phyloP scores from a whole-genome alignment of 2,329 filamentous ascomycete species.

The Cladosporium colombiae region DNA sequence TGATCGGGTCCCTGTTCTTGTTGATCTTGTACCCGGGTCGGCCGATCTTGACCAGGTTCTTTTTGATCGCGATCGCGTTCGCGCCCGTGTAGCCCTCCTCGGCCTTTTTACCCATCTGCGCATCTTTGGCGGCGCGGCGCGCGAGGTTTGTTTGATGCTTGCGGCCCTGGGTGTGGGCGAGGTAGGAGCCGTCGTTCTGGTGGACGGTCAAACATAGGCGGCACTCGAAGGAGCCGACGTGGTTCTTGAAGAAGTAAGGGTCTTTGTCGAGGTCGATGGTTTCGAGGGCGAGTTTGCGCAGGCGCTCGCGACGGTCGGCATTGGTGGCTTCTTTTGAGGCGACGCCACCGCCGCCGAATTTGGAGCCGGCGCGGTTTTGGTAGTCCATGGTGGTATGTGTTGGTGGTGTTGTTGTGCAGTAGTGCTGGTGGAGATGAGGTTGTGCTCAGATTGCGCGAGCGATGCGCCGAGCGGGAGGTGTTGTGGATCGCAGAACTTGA shows the following conservation, averaged over 20 bases:
- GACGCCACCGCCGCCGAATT: slow-evolving; percentile 96
- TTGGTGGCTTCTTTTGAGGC: slow-evolving; percentile 92
- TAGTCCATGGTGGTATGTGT: slow-evolving; percentile 31
- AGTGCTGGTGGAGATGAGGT: background rate
- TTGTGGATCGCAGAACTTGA: background rate
- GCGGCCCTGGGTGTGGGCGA: slow-evolving; percentile 95
- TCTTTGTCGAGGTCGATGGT: slow-evolving; percentile 99
- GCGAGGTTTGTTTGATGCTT: slow-evolving; percentile 99
- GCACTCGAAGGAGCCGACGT: slow-evolving; percentile 97
- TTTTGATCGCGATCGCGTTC: slow-evolving; percentile 68
- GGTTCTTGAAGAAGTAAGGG: slow-evolving; percentile 99
- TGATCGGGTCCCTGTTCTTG: slow-evolving; percentile 87
- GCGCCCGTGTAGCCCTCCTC: slow-evolving; percentile 68
- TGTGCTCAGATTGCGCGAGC: background rate
- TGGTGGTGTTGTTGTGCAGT: background rate
- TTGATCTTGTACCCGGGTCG: slow-evolving; percentile 97
- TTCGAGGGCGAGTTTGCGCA: slow-evolving; percentile 96
- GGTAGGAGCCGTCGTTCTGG: slow-evolving; percentile 98
- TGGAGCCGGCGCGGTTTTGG: slow-evolving; percentile 92
- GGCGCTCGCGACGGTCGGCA: slow-evolving; percentile 92
- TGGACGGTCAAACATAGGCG: slow-evolving; percentile 95
- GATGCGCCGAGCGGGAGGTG: background rate
- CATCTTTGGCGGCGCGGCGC: slow-evolving; percentile 90
- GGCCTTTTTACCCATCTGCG: slow-evolving; percentile 77
- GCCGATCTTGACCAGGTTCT: slow-evolving; percentile 91